These are phyloP conservation scores for Colletotrichum higginsianum DNA, from an alignment of 2,329 filamentous ascomycete genomes.

Conservation along the genomic window DNA sequence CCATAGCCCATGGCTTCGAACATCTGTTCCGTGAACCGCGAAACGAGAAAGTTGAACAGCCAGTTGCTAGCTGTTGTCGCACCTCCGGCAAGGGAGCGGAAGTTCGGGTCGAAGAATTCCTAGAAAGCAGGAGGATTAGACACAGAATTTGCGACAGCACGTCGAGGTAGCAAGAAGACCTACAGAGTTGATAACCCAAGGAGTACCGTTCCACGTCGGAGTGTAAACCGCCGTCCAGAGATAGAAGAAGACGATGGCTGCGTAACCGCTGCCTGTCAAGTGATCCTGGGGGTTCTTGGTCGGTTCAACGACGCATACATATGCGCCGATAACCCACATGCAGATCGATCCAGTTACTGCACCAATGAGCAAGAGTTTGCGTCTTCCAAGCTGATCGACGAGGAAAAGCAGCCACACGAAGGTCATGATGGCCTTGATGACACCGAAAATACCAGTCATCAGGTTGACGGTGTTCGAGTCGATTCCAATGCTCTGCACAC, in stretches of 20 bases:
- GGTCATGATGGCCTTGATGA: slow-evolving; percentile 76
- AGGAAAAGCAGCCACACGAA: slow-evolving; percentile 75
- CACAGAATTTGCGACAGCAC: no score
- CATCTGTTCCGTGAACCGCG: slow-evolving; percentile 69
- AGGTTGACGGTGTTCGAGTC: slow-evolving; percentile 51
- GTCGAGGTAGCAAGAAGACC: background rate
- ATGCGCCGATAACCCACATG: slow-evolving; percentile 74
- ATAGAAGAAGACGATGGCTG: slow-evolving; percentile 77
- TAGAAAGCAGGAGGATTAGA: slow-evolving; percentile 26
- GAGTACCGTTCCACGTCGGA: slow-evolving; percentile 72
- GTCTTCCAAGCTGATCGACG: slow-evolving; percentile 67
- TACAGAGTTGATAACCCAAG: slow-evolving; percentile 70
- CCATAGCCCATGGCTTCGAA: slow-evolving; percentile 61
- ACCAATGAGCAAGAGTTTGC: slow-evolving; percentile 71
- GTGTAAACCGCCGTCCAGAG: slow-evolving; percentile 71
- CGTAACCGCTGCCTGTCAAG: slow-evolving; percentile 64
- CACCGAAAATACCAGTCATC: slow-evolving; percentile 78
- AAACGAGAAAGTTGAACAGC: slow-evolving; percentile 70
- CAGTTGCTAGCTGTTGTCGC: slow-evolving; percentile 72
- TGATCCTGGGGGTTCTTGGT: slow-evolving; percentile 50
- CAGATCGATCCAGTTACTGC: slow-evolving; percentile 70
- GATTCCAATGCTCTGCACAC: slow-evolving; percentile 35
- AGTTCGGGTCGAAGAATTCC: slow-evolving; percentile 70
- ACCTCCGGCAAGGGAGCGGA: slow-evolving; percentile 66
- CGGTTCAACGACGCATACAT: slow-evolving; percentile 62